Evolutionary conservation across 140 eudicot species (phyloP), one percentile per base, ranked within the genome.

Genomic region (Erigeron philadelphicus): DNA sequence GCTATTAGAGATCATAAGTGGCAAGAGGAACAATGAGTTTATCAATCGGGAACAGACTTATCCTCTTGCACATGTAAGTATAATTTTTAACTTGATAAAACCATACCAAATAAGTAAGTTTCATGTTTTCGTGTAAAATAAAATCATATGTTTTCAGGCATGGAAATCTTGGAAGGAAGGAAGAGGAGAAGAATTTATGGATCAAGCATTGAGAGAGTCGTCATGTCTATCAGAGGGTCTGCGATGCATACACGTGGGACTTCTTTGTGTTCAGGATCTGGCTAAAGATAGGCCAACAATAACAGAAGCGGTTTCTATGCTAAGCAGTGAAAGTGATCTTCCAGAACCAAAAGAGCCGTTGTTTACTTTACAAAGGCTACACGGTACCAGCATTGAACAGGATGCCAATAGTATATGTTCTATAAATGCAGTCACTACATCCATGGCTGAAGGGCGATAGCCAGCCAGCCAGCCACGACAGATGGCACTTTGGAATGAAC

Each of bases 221-320:
- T 11, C 9, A 23, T 53, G 61, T 15, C 10, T 58, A 15, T 47
- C 63, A 18, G 59, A 70, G 21, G 66, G 57, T 17, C 13, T 47
- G 66, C 70, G 70, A 64, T 74, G 84, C 70, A 63, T 80, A 31
- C 80, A 75, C 8, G 68, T 75, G 9, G 84, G 84, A 35, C 77
- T 80, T 19, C 70, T 80, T 57, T 80, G 80, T 49, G 73, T 70
- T 64, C 77, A 80, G 50, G 84, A 75, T 9, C 25, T 68, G 13
- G 70, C 77, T 19, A 63, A 68, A 11, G 72, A 72, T 46, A 64
- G 84, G 21, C 80, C 84, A 45, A 74, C 72, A 4, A 70, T 75
- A 80, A 50, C 77, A 3, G 19, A 70, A 16, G 68, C 59, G 1
- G 67, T 74, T 55, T 35, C 59, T n/a, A 66, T 78, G 74, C 61